Conservation (phyloP, 305 asterid species). For the Nicotiana rustica region DNA sequence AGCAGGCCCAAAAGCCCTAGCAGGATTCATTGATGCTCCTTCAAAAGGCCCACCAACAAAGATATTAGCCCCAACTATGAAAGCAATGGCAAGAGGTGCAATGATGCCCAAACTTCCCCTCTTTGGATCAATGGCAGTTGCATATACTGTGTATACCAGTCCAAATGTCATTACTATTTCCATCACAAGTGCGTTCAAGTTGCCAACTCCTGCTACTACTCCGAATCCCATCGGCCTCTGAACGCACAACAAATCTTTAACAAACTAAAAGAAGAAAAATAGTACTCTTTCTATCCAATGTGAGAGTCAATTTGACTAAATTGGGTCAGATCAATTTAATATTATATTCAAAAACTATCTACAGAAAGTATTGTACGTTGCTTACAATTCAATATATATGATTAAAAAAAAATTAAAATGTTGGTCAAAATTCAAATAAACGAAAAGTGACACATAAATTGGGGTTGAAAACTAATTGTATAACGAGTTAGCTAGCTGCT, state of each 20-base stretch:
- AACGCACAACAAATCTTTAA: background rate
- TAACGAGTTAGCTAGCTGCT: background rate
- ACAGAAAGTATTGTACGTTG: no score
- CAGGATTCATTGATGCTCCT: constrained; percentile 81
- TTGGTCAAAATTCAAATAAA: no score
- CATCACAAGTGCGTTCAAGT: constrained; percentile 57
- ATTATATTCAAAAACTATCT: no score
- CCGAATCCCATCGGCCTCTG: constrained; percentile 68
- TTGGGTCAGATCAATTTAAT: no score
- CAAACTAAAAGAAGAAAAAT: background rate
- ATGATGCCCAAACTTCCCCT: constrained; percentile 65
- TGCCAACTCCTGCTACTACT: constrained; percentile 60
- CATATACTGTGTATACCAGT: constrained; percentile 62
- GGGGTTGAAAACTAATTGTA: background rate
- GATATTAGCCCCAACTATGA: constrained; percentile 70
- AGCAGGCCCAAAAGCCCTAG: constrained; percentile 71
- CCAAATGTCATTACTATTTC: constrained; percentile 70
- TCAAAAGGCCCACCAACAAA: constrained; percentile 74
- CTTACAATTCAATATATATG: no score
- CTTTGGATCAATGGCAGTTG: constrained; percentile 68
- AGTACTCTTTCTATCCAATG: no score
- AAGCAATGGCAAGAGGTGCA: constrained; percentile 71
- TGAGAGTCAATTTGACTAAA: no score
- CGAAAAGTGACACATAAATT: no score
- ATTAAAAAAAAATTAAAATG: no score